Evolutionary conservation across 73 alveolate genomes (phyloP), one percentile per base, ranked within the genome.

Genomic region (Blepharisma stoltei): DNA sequence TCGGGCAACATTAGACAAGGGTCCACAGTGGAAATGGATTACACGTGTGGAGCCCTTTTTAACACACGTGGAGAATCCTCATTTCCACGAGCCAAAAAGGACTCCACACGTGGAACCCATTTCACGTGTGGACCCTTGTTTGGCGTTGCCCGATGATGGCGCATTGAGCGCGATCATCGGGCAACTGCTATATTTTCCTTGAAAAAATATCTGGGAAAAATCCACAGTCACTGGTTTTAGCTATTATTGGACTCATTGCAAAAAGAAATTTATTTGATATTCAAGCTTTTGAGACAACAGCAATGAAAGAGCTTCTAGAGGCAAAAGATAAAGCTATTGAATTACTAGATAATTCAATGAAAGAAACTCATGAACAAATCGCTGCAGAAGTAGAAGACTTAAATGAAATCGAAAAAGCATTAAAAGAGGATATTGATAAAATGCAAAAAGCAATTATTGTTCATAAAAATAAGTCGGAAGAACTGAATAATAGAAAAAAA

Each of bases 131-230:
- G n/a, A n/a, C n/a, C n/a, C n/a, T n/a, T n/a, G n/a, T n/a, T n/a
- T n/a, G n/a, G n/a, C n/a, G n/a, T n/a, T n/a, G n/a, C n/a, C n/a
- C n/a, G n/a, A n/a, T n/a, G n/a, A n/a, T n/a, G n/a, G n/a, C n/a
- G n/a, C n/a, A n/a, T n/a, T n/a, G n/a, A n/a, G n/a, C n/a, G n/a
- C n/a, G n/a, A n/a, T n/a, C n/a, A n/a, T n/a, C n/a, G n/a, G n/a
- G n/a, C n/a, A n/a, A n/a, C n/a, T n/a, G n/a, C n/a, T n/a, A n/a
- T n/a, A 60, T 60, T 60, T 60, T 60, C 73, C 14, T 60, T 4
- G 73, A 60, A 8, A n/a, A 25, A 60, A 38, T 60, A 1, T 60
- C 73, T 14, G 73, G 73, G 3, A 60, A 60, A 60, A 38, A 60
- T 25, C 18, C 48, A 14, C 73, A 60, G 2, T 1, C 73, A 14